Evolutionary conservation across 306 rosid genomes (phyloP), one percentile per base, ranked within the genome.

Genomic region (Trifolium subterraneum): DNA sequence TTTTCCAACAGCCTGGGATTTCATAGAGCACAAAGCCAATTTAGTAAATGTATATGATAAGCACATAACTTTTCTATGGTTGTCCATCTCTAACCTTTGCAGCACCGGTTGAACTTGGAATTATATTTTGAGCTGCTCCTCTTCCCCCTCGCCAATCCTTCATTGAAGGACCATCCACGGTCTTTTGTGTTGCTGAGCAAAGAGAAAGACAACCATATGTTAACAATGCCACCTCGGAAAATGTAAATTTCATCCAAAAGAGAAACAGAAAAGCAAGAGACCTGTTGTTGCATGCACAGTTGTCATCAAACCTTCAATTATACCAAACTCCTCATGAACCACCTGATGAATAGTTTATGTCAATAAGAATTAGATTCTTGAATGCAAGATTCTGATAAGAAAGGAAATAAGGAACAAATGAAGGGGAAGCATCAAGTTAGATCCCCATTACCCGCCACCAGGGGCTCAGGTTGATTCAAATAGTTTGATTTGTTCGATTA

Each of bases 221-320:
- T 69, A 74, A 25, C 20, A 31, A 72, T 48, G 42, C 42, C 54
- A 72, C 72, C 6, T 2, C 45, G 29, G 38, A 73, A 18, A 56
- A 48, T 73, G 51, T 51, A 54, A 48, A 23, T 41, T 23, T 80
- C 62, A 64, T 38, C 19, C 10, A 62, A 25, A 60, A 16, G 12
- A 20, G 16, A 51, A 54, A 47, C 60, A 12, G 12, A 66, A 54
- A 54, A 60, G 18, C 16, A 62, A 80, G 33, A 83, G 50, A 94
- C 99, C 99, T 88, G 99, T 92, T 36, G 99, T 94, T 79, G 99
- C 99, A 85, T 94, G 99, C 44, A 94, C 99, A 51, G 99, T 94
- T n/a, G 99, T 94, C 99, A 94, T 94, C 83, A 94, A 82, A 84
- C 97, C 99, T 85, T 94, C 99, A 68, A 88, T 36, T 54, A 94